Conservation (phyloP, 2,329 filamentous ascomycete species). For the Mycosphaerelloides madeirae region DNA sequence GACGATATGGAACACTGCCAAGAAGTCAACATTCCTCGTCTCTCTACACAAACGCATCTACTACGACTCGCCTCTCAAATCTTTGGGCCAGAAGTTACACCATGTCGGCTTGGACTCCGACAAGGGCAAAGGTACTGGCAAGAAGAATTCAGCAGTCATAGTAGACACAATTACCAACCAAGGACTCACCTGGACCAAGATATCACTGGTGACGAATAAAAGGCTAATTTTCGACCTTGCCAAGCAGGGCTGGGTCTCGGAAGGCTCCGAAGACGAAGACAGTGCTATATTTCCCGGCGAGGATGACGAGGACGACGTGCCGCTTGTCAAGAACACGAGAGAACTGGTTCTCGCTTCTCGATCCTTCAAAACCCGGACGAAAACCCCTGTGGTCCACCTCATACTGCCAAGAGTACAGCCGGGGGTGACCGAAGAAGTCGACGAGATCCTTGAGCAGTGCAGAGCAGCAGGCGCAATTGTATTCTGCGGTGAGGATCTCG, state of each 20-base stretch:
- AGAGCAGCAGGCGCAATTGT: slow-evolving; percentile 45
- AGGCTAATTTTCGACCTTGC: slow-evolving; percentile 64
- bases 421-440: slow-evolving; percentile 50
- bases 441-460: slow-evolving; percentile 53
- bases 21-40: slow-evolving; percentile 52
- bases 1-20: slow-evolving; percentile 59
- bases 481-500: slow-evolving; percentile 28
- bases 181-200: slow-evolving; percentile 63
- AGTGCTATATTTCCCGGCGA: slow-evolving; percentile 32
- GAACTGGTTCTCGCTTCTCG: slow-evolving; percentile 55
- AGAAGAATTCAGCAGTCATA: slow-evolving; percentile 32
- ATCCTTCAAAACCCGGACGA: slow-evolving; percentile 55
- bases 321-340: slow-evolving; percentile 57
- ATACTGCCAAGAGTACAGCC: slow-evolving; percentile 56
- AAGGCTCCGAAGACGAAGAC: slow-evolving; percentile 44
- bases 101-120: slow-evolving; percentile 26
- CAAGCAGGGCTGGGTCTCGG: slow-evolving; percentile 60
- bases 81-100: slow-evolving; percentile 21
- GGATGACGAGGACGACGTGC: slow-evolving; percentile 50
- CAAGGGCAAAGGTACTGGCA: slow-evolving; percentile 12
- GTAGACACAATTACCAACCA: slow-evolving; percentile 62
- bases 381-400: slow-evolving; percentile 55
- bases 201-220: slow-evolving; percentile 61
- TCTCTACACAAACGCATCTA: slow-evolving; percentile 56
- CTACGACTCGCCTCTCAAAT: slow-evolving; percentile 29